A percentile compares a stretch with the other conserved stretches of the same genome.
Evolutionary conservation across 1,139 yeast species (phyloP).

Genomic region (Debaryomyces sp.): DNA sequence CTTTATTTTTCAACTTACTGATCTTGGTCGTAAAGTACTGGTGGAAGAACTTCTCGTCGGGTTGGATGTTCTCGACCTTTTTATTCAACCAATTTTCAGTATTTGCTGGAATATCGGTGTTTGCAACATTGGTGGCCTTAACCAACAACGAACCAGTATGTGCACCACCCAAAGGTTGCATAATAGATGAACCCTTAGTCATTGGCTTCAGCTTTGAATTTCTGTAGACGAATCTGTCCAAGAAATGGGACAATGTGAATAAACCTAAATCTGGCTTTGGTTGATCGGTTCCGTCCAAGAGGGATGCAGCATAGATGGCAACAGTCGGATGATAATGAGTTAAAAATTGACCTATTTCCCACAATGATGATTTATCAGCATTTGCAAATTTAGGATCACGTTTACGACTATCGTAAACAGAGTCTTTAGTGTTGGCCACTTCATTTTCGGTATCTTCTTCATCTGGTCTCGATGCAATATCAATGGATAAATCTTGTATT

Average conservation of each 20-base stretch:
- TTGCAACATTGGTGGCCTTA: slow-evolving; percentile 56
- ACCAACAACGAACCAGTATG: slow-evolving; percentile 79
- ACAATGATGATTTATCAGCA: slow-evolving; percentile 77
- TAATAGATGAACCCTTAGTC: slow-evolving; percentile 84
- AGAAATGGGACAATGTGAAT: slow-evolving; percentile 84
- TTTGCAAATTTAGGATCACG: slow-evolving; percentile 90
- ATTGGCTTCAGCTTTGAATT: slow-evolving; percentile 78
- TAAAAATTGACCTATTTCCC: slow-evolving; percentile 80
- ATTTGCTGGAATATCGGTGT: slow-evolving; percentile 66
- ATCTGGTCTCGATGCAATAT: slow-evolving; percentile 42
- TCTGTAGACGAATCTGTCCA: slow-evolving; percentile 93
- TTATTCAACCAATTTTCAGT: slow-evolving; percentile 80
- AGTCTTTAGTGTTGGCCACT: slow-evolving; percentile 10
- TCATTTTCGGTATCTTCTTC: slow-evolving; percentile 28
- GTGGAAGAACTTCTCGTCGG: slow-evolving; percentile 88
- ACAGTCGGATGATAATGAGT: slow-evolving; percentile 94
- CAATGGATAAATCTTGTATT: slow-evolving; percentile 46
- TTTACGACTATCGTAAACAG: slow-evolving; percentile 76
- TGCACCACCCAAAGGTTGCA: slow-evolving; percentile 96
- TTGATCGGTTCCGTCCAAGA: slow-evolving; percentile 49
- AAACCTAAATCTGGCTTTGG: slow-evolving; percentile 84
- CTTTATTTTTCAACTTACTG: slow-evolving; percentile 43
- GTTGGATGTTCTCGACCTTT: slow-evolving; percentile 67
- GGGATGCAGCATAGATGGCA: slow-evolving; percentile 72
- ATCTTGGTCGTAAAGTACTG: slow-evolving; percentile 78